phyloP scores from a whole-genome alignment of 352 stramenopile species.

The Phytophthora hybrid region DNA sequence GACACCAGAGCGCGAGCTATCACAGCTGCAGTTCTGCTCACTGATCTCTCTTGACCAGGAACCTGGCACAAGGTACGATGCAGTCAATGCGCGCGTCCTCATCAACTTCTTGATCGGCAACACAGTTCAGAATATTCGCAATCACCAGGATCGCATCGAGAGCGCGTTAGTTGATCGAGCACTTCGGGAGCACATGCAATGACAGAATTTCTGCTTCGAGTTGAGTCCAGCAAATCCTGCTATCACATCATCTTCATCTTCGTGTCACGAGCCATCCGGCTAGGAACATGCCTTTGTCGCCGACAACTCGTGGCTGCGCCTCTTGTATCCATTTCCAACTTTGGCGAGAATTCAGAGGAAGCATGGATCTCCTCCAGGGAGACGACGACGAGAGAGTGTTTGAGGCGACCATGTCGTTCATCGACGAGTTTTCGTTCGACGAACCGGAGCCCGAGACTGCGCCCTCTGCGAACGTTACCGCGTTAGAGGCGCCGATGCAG shows the following conservation, averaged over 20 bases:
- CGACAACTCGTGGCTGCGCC: background rate
- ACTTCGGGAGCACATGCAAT: constrained; percentile 26
- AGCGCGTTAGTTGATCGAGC: constrained; percentile 40
- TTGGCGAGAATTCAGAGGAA: background rate
- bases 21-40: constrained; percentile 61
- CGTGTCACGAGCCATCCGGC: background rate
- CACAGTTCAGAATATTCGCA: constrained; percentile 46
- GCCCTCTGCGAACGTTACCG: background rate
- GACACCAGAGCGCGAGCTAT: constrained; percentile 36
- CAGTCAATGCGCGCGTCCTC: constrained; percentile 41
- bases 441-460: constrained; percentile 15
- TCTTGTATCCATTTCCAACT: background rate
- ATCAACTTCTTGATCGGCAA: constrained; percentile 57
- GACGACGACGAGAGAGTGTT: constrained; percentile 30
- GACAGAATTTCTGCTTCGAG: constrained; percentile 2
- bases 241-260: constrained; percentile 23
- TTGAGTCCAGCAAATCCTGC: constrained; percentile 13
- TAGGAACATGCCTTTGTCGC: constrained; percentile 28
- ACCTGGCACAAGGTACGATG: constrained; percentile 30
- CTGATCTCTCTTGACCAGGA: constrained; percentile 60
- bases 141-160: constrained; percentile 56
- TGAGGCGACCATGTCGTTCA: constrained; percentile 36
- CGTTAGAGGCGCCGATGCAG: background rate
- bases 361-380: constrained; percentile 15
- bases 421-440: constrained; percentile 34